Conservation (phyloP, 208 protist species). For the Blechomonas ayalai region DNA sequence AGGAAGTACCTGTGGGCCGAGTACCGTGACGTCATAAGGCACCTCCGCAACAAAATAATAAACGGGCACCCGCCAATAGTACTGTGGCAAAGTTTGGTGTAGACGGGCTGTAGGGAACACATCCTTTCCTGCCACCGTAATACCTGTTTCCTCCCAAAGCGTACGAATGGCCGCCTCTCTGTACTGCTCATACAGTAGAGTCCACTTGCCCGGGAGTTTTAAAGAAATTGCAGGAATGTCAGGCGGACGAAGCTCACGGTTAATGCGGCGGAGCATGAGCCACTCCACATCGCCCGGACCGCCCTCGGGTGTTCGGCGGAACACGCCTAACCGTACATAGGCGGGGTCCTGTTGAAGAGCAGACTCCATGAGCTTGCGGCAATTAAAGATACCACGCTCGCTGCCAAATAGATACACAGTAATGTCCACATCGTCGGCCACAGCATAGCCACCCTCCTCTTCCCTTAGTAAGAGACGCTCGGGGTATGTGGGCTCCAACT, state of each 20-base stretch:
- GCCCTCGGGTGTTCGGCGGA: constrained; percentile 48
- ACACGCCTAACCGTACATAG: constrained; percentile 83
- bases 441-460: constrained; percentile 45
- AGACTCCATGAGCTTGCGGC: constrained; percentile 80
- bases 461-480: constrained; percentile 25
- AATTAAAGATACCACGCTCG: constrained; percentile 83
- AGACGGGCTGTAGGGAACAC: constrained; percentile 70
- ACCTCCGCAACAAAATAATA: constrained; percentile 87
- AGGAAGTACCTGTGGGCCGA: constrained; percentile 64
- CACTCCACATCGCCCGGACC: constrained; percentile 54
- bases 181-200: constrained; percentile 79
- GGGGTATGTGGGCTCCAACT: constrained; percentile 74
- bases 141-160: constrained; percentile 88
- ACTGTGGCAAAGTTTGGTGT: constrained; percentile 40
- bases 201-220: constrained; percentile 89
- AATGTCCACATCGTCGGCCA: constrained; percentile 82
- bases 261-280: constrained; percentile 86
- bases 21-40: constrained; percentile 66
- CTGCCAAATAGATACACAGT: constrained; percentile 87
- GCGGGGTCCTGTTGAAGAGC: constrained; percentile 67
- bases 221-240: constrained; percentile 89
- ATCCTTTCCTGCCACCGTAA: constrained; percentile 53
- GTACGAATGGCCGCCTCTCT: constrained; percentile 85
- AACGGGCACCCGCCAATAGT: constrained; percentile 87
- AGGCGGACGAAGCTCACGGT: constrained; percentile 77